Conservation (phyloP, 2,329 filamentous ascomycete species). For the Delphinella strobiligena region DNA sequence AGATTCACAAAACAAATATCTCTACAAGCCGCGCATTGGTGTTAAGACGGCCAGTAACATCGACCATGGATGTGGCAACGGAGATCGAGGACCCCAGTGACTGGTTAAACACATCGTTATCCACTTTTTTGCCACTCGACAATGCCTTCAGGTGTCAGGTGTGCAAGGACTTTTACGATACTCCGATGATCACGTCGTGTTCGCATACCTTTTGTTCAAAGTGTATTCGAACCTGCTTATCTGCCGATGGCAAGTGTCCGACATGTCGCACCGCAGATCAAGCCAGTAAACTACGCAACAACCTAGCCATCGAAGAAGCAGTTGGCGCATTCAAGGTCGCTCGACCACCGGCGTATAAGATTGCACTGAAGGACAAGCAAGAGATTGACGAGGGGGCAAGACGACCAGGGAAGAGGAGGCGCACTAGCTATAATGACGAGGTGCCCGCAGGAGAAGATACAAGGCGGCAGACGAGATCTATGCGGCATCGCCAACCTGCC, state of each 20-base stretch:
- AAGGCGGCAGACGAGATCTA: neutral
- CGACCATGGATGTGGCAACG: slow-evolving; percentile 18
- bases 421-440: slow-evolving; percentile 5
- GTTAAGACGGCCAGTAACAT: no score
- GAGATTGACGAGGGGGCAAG: slow-evolving; percentile 7
- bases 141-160: slow-evolving; percentile 85
- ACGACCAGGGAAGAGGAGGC: slow-evolving; percentile 38
- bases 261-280: slow-evolving; percentile 69
- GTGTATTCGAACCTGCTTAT: slow-evolving; percentile 80
- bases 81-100: slow-evolving; percentile 65
- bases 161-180: slow-evolving; percentile 94
- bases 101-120: slow-evolving; percentile 62
- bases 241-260: slow-evolving; percentile 76
- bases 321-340: slow-evolving; percentile 64
- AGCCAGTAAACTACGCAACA: slow-evolving; percentile 71
- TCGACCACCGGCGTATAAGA: slow-evolving; percentile 48
- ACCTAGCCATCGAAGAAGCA: slow-evolving; percentile 74
- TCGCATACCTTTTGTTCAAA: slow-evolving; percentile 93
- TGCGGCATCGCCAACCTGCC: slow-evolving; percentile 15
- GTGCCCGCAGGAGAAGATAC: slow-evolving; percentile 16
- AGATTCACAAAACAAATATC: no score
- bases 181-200: slow-evolving; percentile 90
- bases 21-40: no score
- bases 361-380: slow-evolving; percentile 44
- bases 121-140: slow-evolving; percentile 59